Conservation (phyloP, 2,329 filamentous ascomycete species). For the Cordyceps cateniannulata region DNA sequence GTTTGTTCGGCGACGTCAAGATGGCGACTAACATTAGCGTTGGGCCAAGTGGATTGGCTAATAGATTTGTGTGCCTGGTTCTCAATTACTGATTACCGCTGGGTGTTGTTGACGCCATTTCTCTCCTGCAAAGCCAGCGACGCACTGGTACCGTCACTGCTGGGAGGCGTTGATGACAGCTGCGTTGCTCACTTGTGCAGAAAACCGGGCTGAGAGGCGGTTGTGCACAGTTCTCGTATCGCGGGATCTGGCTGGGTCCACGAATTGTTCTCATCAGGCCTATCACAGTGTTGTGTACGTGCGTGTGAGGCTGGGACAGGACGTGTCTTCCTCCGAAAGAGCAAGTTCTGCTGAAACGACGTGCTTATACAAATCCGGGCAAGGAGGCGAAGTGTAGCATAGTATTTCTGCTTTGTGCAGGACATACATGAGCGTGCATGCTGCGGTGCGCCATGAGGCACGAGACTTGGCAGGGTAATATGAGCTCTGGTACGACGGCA, state of each 20-base stretch:
- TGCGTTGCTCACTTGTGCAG: background rate
- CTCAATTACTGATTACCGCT: background rate
- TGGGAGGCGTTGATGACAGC: background rate
- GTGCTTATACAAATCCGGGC: background rate
- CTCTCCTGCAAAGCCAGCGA: background rate
- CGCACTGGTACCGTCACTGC: background rate
- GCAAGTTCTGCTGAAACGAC: background rate
- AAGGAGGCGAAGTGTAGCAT: background rate
- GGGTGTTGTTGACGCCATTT: background rate
- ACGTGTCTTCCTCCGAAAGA: background rate
- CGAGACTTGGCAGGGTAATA: background rate
- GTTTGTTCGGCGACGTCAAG: background rate
- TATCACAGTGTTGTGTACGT: background rate
- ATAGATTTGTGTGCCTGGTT: background rate
- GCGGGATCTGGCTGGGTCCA: background rate
- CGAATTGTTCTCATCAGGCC: background rate
- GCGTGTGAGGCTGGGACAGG: background rate
- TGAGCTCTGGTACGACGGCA: background rate
- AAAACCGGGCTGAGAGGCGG: background rate
- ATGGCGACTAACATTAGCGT: background rate
- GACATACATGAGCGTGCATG: background rate
- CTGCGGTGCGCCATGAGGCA: conserved; percentile 1
- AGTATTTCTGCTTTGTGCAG: background rate
- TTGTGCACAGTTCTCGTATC: conserved; percentile 3
- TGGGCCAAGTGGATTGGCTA: background rate